phyloP scores from a whole-genome alignment of 1,284 basidiomycete species.

The Pseudozyma pruni region DNA sequence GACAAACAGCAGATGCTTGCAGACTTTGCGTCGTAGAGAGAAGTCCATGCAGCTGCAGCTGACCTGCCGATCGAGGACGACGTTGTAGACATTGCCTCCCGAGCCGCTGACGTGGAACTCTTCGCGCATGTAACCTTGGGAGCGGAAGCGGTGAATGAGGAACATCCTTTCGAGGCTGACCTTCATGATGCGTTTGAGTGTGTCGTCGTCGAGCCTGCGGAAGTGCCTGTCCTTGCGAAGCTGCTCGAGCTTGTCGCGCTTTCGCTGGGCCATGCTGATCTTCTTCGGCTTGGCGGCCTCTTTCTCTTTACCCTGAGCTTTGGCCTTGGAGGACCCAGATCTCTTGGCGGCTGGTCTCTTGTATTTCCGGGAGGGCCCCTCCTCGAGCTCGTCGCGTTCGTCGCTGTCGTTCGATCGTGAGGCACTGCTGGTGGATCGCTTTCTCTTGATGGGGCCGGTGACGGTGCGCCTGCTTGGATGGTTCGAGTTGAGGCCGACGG shows the following conservation, averaged over 20 bases:
- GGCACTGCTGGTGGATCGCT: conserved; percentile 6
- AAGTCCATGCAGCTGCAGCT: conserved; percentile 43
- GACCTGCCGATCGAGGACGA: conserved; percentile 11
- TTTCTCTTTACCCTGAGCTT: background rate
- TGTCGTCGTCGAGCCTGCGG: conserved; percentile 19
- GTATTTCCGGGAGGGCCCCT: conserved; percentile 22
- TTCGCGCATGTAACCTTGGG: conserved; percentile 7
- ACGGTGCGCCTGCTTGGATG: conserved; percentile 5
- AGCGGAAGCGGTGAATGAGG: conserved; percentile 34
- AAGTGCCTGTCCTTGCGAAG: conserved; percentile 29
- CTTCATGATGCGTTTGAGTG: conserved; percentile 34
- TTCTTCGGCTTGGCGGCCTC: conserved; percentile 29
- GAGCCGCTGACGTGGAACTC: conserved; percentile 41
- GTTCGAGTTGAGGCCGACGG: background rate
- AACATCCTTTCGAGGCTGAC: conserved; percentile 31
- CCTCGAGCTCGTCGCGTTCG: conserved; percentile 34
- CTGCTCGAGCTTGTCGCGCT: conserved; percentile 29
- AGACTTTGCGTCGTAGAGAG: conserved; percentile 13
- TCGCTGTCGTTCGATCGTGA: conserved; percentile 1
- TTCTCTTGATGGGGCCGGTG: conserved; percentile 7
- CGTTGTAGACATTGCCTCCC: conserved; percentile 43
- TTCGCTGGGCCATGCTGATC: conserved; percentile 11
- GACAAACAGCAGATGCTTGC: conserved; percentile 46
- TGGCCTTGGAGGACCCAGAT: background rate
- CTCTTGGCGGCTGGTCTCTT: conserved; percentile 12